phyloP scores from a whole-genome alignment of 768 basidiomycete genomes.

The Trametopsis cervina region DNA sequence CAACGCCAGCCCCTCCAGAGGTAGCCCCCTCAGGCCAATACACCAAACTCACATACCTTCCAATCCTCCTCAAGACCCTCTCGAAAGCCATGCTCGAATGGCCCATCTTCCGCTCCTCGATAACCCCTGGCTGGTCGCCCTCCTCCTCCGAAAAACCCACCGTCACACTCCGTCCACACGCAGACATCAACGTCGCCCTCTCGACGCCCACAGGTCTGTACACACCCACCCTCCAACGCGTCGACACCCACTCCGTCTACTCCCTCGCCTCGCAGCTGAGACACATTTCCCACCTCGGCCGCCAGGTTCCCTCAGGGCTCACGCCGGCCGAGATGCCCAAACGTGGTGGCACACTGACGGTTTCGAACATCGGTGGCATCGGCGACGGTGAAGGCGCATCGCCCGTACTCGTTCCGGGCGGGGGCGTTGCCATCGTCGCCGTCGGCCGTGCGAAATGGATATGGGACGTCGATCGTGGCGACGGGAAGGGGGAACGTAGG shows the following conservation, averaged over 20 bases:
- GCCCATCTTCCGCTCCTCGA: conserved; percentile 76
- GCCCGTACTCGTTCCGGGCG: conserved; percentile 75
- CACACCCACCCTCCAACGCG: conserved; percentile 61
- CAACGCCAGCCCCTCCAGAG: conserved; percentile 31
- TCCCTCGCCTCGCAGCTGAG: conserved; percentile 53
- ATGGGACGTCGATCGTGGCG: conserved; percentile 55
- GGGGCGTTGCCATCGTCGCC: conserved; percentile 81
- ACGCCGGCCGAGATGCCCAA: conserved; percentile 64
- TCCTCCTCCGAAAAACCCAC: conserved; percentile 44
- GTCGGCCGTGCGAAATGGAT: conserved; percentile 75
- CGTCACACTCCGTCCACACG: conserved; percentile 62
- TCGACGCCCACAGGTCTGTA: conserved; percentile 81
- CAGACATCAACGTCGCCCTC: conserved; percentile 72
- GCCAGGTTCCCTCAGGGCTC: conserved; percentile 60
- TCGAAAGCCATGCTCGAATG: conserved; percentile 75
- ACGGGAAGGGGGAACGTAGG: conserved; percentile 43
- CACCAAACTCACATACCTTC: conserved; percentile 71
- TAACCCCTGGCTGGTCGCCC: conserved; percentile 35
- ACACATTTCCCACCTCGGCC: conserved; percentile 56
- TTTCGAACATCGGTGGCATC: conserved; percentile 80
- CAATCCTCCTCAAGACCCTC: conserved; percentile 78
- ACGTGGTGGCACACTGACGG: conserved; percentile 71
- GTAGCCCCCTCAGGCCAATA: conserved; percentile 51
- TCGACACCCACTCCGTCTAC: conserved; percentile 51
- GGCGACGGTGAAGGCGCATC: conserved; percentile 63